These are phyloP conservation scores for Fagus sylvatica DNA, from an alignment of 306 rosid species.

Conservation along the genomic window DNA sequence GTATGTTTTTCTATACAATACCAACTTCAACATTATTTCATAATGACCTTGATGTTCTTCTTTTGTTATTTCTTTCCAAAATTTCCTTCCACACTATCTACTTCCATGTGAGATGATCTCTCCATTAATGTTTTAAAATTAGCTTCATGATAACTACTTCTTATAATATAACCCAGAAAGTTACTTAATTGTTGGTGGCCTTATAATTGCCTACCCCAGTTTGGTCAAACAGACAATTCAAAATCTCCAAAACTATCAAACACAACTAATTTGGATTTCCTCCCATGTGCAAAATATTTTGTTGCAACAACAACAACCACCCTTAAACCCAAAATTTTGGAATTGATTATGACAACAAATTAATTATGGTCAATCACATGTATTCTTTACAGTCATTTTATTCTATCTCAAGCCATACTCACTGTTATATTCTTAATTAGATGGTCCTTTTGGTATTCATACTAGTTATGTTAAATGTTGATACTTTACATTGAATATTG, in stretches of 20 bases:
- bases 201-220: conserved; percentile 17
- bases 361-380: no score
- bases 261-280: conserved; percentile 50
- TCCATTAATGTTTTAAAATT: background rate
- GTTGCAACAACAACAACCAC: background rate
- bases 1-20: no score
- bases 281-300: conserved; percentile 50
- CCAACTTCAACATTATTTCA: no score
- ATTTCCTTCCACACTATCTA: background rate
- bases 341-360: no score
- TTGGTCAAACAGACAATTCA: conserved; percentile 50
- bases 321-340: no score
- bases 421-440: no score
- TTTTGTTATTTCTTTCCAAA: background rate
- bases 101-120: background rate
- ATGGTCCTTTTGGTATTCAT: background rate
- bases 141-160: background rate
- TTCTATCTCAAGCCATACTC: no score
- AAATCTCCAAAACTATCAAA: conserved; percentile 39
- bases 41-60: background rate
- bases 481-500: background rate
- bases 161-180: background rate
- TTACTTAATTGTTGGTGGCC: background rate
- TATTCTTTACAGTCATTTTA: no score
- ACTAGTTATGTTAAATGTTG: background rate